Evolutionary conservation across 306 rosid genomes (phyloP).

Genomic region (Urtica urens): DNA sequence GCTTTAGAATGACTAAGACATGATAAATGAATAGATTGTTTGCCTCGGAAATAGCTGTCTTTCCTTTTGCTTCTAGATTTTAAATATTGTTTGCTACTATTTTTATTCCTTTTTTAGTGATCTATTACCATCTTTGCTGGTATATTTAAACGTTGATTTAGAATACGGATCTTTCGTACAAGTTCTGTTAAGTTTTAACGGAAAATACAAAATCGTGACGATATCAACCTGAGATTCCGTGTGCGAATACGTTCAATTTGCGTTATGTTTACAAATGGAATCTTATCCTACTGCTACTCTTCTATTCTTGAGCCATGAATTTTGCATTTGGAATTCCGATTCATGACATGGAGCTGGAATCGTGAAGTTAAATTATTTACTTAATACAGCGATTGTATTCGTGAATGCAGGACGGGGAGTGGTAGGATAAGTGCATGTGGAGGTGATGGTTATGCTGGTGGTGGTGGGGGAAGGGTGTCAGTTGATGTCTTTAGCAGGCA

Average conservation of each 20-base stretch:
- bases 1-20: too few relatives aligned
- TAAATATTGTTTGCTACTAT: too few relatives aligned
- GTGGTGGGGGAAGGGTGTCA: constrained; percentile 59
- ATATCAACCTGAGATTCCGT: background rate
- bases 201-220: too few relatives aligned
- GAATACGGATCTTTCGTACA: too few relatives aligned
- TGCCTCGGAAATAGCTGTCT: too few relatives aligned
- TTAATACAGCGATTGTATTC: constrained; percentile 8
- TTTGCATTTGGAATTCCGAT: background rate
- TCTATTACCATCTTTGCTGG: too few relatives aligned
- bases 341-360: background rate
- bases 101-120: too few relatives aligned
- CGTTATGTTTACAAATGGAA: background rate
- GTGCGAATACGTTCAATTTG: background rate
- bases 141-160: too few relatives aligned
- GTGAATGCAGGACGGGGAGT: constrained; percentile 47
- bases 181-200: too few relatives aligned
- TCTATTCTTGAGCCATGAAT: background rate
- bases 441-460: constrained; percentile 51
- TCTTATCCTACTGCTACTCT: background rate
- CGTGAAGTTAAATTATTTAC: background rate
- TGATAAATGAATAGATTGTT: background rate
- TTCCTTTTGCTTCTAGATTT: too few relatives aligned
- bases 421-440: constrained; percentile 57
- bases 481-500: constrained; percentile 58